phyloP scores from a whole-genome alignment of 345 rosid species.

The Leavenworthia alabamica region DNA sequence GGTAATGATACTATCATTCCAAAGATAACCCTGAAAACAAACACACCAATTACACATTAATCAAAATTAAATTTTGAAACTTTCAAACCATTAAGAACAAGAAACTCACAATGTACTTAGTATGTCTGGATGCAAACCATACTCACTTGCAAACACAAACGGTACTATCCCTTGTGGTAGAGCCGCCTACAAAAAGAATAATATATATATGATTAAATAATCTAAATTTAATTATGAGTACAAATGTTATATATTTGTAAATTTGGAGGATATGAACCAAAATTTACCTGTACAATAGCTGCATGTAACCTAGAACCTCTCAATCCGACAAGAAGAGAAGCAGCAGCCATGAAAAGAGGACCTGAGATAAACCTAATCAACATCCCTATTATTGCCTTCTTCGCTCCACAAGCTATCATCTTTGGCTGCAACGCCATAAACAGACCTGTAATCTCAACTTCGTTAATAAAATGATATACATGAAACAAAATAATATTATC shows the following conservation, averaged over 20 bases:
- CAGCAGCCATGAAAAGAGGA: conserved; percentile 51
- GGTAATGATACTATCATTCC: conserved; percentile 84
- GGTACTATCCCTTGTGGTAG: conserved; percentile 82
- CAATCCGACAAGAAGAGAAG: conserved; percentile 48
- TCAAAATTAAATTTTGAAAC: not conserved
- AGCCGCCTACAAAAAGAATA: conserved; percentile 47
- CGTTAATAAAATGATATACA: not conserved
- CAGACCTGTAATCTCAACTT: conserved; percentile 37
- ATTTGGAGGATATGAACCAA: not conserved
- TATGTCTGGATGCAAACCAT: conserved; percentile 65
- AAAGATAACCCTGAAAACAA: conserved; percentile 64
- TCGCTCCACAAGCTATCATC: conserved; percentile 58
- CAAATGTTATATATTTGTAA: not conserved
- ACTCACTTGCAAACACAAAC: conserved; percentile 73
- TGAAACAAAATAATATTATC: not conserved
- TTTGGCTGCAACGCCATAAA: conserved; percentile 80
- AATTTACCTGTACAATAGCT: conserved; percentile 63
- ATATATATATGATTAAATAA: not conserved
- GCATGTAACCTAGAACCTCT: conserved; percentile 50
- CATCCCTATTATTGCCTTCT: conserved; percentile 60
- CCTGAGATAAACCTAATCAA: conserved; percentile 52
- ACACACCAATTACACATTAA: not conserved
- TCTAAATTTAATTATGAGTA: not conserved
- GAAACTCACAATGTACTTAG: conserved; percentile 61
- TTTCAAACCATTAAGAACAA: not conserved